These are phyloP conservation scores for Sclerotinia glacialis DNA, from an alignment of 2,329 filamentous ascomycete genomes.

Conservation along the genomic window DNA sequence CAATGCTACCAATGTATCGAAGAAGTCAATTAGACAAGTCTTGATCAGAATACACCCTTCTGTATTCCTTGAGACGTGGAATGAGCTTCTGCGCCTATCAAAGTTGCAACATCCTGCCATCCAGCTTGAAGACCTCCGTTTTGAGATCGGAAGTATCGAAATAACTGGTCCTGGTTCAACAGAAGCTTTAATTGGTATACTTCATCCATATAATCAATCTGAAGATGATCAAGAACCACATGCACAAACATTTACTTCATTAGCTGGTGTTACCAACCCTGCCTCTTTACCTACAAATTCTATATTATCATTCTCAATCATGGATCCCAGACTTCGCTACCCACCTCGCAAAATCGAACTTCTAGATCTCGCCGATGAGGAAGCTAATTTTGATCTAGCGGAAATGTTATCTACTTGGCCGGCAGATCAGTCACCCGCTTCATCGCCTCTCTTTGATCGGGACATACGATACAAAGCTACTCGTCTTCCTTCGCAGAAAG, in stretches of 20 bases:
- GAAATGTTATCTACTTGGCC: constrained; percentile 66
- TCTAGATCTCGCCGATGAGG: constrained; percentile 42
- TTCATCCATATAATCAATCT: constrained; percentile 52
- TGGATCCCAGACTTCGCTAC: constrained; percentile 77
- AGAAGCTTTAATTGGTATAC: constrained; percentile 68
- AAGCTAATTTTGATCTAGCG: constrained; percentile 47
- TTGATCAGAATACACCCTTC: constrained; percentile 81
- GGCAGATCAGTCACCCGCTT: constrained; percentile 50
- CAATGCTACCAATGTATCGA: constrained; percentile 40
- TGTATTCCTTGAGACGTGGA: constrained; percentile 66
- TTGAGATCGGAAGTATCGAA: constrained; percentile 70
- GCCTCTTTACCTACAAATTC: constrained; percentile 67
- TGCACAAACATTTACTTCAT: constrained; percentile 49
- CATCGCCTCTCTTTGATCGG: constrained; percentile 65
- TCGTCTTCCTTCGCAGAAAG: constrained; percentile 70
- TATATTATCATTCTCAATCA: constrained; percentile 67
- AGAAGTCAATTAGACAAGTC: constrained; percentile 45
- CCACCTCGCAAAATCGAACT: constrained; percentile 60
- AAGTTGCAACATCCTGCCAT: constrained; percentile 62
- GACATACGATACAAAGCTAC: constrained; percentile 62
- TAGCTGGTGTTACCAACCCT: constrained; percentile 63
- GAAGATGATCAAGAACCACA: constrained; percentile 43
- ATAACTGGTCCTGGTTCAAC: constrained; percentile 72
- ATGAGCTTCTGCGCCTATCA: constrained; percentile 54
- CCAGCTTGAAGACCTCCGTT: constrained; percentile 63